Percentiles rank a stretch among this genome's conserved stretches.
phyloP scores from a whole-genome alignment of 2,329 filamentous ascomycete species.

The Beauveria asiatica region DNA sequence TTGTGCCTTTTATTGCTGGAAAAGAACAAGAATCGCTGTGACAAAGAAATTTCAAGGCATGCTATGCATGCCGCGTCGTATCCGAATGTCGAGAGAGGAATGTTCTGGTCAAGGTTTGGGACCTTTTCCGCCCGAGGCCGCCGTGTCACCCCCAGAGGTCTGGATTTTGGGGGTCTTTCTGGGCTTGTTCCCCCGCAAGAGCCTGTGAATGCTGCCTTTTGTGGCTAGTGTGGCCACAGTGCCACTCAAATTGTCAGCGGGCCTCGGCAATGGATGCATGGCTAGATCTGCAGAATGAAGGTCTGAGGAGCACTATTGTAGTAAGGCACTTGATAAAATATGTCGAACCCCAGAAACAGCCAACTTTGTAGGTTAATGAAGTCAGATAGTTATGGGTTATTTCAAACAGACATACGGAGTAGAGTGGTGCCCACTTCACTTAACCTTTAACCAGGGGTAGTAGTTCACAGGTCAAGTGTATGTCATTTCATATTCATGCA shows the following conservation, averaged over 20 bases:
- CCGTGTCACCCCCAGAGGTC: background rate
- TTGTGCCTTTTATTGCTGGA: background rate
- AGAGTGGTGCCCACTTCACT: background rate
- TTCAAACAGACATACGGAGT: background rate
- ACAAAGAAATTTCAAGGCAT: no score
- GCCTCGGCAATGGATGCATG: constrained; percentile 5
- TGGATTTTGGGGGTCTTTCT: constrained; percentile 1
- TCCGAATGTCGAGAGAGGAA: background rate
- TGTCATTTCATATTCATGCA: background rate
- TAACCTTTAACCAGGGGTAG: no score
- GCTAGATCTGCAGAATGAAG: background rate
- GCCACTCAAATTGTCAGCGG: constrained; percentile 2
- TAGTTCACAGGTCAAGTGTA: background rate
- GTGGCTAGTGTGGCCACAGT: background rate
- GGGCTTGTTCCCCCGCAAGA: background rate
- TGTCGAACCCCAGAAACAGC: no score
- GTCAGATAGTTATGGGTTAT: background rate
- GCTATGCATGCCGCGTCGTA: background rate
- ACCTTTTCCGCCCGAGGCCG: background rate
- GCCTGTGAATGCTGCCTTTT: background rate
- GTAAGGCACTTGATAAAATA: background rate
- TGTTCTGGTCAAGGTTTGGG: background rate
- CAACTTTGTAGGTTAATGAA: no score
- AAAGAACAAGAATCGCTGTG: background rate
- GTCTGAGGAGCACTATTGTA: background rate